Evolutionary conservation across 106 monocot species (phyloP).

Genomic region (Phalaenopsis equestris): DNA sequence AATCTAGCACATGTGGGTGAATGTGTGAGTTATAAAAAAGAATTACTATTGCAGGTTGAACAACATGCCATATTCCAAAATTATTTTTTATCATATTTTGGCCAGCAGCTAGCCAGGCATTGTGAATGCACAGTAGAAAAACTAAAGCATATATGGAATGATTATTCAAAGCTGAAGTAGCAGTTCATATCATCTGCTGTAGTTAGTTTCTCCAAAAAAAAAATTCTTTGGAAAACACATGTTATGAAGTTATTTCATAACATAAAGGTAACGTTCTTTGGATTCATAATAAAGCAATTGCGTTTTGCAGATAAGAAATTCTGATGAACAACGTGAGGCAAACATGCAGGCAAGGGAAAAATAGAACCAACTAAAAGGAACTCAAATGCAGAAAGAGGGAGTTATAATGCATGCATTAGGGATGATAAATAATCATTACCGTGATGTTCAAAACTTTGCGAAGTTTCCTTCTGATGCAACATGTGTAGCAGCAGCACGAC

Average conservation of each 20-base stretch:
- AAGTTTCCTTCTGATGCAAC: constrained; percentile 80
- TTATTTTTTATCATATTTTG: too few species aligned
- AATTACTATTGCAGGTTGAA: too few species aligned
- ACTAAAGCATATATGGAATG: neutral
- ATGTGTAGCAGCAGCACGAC: constrained; percentile 94
- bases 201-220: neutral
- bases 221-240: neutral
- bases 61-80: too few species aligned
- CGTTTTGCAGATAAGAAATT: neutral
- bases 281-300: neutral
- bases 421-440: constrained; percentile 22
- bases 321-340: neutral
- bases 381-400: neutral
- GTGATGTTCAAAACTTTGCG: constrained; percentile 41
- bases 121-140: neutral
- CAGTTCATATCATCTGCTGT: neutral
- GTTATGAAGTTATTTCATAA: neutral
- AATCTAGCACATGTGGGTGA: too few species aligned
- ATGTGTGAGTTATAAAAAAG: too few species aligned
- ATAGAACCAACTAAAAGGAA: neutral
- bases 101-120: too few species aligned
- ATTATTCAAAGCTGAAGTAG: neutral
- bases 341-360: neutral
- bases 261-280: neutral
- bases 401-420: neutral